A percentile compares a stretch with the other conserved stretches of the same genome.
These are phyloP conservation scores for Cyclotella baltica DNA, from an alignment of 108 stramenopile species.

Conservation along the genomic window DNA sequence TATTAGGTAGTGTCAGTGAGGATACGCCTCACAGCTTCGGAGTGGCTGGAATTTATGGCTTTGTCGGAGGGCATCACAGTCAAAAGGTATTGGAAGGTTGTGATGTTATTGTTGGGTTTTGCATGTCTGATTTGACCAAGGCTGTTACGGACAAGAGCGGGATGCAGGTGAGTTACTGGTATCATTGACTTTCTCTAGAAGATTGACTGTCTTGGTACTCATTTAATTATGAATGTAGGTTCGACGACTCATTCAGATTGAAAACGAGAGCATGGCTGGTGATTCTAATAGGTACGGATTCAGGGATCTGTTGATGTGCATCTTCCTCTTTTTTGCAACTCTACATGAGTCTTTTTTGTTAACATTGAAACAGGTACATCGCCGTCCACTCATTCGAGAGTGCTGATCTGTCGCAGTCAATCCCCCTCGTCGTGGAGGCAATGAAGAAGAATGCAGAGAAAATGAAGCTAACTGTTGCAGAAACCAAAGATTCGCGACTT, in stretches of 20 bases:
- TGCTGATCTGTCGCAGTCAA: not conserved
- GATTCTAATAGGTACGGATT: constrained; percentile 10
- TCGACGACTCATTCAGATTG: constrained; percentile 35
- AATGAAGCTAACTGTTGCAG: constrained; percentile 1
- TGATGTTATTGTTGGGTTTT: constrained; percentile 47
- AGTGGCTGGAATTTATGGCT: constrained; percentile 60
- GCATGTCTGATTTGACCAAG: constrained; percentile 51
- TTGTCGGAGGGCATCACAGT: constrained; percentile 44
- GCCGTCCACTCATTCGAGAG: constrained; percentile 24
- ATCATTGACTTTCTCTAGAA: constrained; percentile 1
- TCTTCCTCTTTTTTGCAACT: no score
- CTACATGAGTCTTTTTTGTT: no score
- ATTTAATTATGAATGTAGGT: not conserved
- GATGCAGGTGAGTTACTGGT: constrained; percentile 42
- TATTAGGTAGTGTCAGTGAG: constrained; percentile 35
- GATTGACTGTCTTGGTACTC: not conserved
- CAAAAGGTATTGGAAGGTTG: constrained; percentile 38
- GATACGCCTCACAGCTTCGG: constrained; percentile 45
- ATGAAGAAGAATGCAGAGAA: not conserved
- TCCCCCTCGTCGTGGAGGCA: constrained; percentile 8
- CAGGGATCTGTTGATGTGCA: no score
- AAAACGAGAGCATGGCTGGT: constrained; percentile 16
- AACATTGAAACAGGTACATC: constrained; percentile 4
- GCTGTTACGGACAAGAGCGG: constrained; percentile 47
- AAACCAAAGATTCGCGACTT: not conserved